A percentile compares a stretch with the other conserved stretches of the same genome.
phyloP scores from a whole-genome alignment of 1,284 basidiomycete species.

The Ustilago nuda region DNA sequence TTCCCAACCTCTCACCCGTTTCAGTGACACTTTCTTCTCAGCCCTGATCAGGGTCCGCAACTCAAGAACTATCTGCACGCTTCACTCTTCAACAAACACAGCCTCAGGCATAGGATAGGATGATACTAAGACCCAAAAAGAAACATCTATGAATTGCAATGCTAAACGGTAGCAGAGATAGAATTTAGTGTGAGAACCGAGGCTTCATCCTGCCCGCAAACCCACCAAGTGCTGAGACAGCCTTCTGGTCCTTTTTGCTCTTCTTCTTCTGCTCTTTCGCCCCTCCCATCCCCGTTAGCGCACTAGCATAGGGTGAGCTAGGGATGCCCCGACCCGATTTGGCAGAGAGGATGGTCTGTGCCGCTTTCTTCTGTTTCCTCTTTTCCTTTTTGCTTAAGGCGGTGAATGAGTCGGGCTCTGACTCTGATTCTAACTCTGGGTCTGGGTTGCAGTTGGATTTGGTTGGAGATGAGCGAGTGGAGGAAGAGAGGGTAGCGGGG shows the following conservation, averaged over 20 bases:
- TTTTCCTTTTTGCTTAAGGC: constrained; percentile 41
- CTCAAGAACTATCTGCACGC: too few species aligned
- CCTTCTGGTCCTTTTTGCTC: constrained; percentile 24
- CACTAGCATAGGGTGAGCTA: constrained; percentile 34
- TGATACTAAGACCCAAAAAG: not conserved
- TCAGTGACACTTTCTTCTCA: not conserved
- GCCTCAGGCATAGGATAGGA: too few species aligned
- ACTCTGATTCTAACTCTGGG: constrained; percentile 1
- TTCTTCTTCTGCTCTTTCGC: constrained; percentile 26
- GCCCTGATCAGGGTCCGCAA: not conserved
- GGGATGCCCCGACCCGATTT: constrained; percentile 25
- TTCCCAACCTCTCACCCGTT: not conserved
- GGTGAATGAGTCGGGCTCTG: constrained; percentile 16
- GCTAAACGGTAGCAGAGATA: not conserved
- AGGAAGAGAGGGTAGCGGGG: not conserved
- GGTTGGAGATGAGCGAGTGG: not conserved
- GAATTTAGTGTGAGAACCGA: not conserved
- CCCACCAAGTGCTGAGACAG: constrained; percentile 11
- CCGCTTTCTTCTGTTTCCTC: constrained; percentile 40
- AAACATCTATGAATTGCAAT: constrained; percentile 6
- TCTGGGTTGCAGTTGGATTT: not conserved
- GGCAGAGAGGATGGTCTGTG: constrained; percentile 11
- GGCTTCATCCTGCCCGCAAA: constrained; percentile 41
- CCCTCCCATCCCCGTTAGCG: constrained; percentile 6
- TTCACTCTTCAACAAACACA: too few species aligned